These are phyloP conservation scores for Suillus spraguei DNA, from an alignment of 768 basidiomycete species.

Conservation along the genomic window DNA sequence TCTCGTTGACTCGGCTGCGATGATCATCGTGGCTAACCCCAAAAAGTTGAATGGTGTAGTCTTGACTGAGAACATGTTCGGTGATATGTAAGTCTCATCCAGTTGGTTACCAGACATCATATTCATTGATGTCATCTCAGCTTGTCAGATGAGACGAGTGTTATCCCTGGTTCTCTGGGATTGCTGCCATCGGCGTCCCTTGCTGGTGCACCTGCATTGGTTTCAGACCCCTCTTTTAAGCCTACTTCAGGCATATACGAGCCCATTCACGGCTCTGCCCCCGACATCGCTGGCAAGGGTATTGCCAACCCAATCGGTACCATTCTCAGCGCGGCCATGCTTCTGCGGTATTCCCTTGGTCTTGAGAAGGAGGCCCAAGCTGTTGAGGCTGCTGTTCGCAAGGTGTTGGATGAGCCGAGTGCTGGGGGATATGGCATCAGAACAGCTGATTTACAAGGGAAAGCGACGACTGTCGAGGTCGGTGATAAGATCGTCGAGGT, in stretches of 20 bases:
- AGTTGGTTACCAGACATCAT: too few species aligned
- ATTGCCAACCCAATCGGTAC: conserved; percentile 96
- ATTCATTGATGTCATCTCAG: conserved; percentile 41
- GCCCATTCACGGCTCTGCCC: conserved; percentile 95
- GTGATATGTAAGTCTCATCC: conserved; percentile 80
- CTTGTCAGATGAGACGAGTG: conserved; percentile 94
- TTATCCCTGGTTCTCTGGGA: conserved; percentile 97
- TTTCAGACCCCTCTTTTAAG: conserved; percentile 59
- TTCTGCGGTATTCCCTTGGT: conserved; percentile 93
- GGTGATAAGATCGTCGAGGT: conserved; percentile 84
- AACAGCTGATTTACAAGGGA: conserved; percentile 88
- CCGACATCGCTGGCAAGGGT: conserved; percentile 92
- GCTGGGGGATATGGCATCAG: conserved; percentile 76
- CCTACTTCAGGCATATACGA: conserved; percentile 91
- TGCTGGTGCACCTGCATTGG: conserved; percentile 77
- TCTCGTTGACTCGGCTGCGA: conserved; percentile 94
- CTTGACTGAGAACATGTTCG: conserved; percentile 94
- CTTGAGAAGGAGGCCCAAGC: conserved; percentile 81
- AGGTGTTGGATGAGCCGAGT: conserved; percentile 73
- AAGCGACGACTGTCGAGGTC: conserved; percentile 70
- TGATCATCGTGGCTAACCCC: conserved; percentile 91
- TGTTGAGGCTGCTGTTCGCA: conserved; percentile 89
- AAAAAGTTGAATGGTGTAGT: conserved; percentile 94
- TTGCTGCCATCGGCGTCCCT: conserved; percentile 96
- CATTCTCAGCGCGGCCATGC: conserved; percentile 91